Conservation (phyloP, 2,329 filamentous ascomycete species). For the Trichophyton benhamiae region DNA sequence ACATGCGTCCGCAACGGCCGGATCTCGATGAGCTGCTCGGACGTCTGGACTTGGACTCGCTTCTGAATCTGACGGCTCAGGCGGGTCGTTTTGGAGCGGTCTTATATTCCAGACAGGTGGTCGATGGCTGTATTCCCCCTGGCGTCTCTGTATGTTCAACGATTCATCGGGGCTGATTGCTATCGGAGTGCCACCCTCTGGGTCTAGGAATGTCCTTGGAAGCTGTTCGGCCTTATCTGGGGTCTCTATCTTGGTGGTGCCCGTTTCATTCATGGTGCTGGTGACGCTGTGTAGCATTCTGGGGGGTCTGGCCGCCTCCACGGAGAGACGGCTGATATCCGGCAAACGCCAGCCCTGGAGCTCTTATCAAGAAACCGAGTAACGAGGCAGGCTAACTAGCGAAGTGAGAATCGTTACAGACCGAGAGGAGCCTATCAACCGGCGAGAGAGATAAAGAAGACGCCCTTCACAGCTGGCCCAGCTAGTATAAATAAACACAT, state of each 20-base stretch:
- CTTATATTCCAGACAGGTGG: conserved; percentile 21
- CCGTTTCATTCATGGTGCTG: background rate
- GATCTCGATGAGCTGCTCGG: background rate
- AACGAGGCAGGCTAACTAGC: background rate
- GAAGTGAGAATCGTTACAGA: too few relatives aligned
- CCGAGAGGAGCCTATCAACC: too few relatives aligned
- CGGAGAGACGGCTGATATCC: background rate
- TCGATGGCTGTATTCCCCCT: conserved; percentile 23
- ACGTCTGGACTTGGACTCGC: background rate
- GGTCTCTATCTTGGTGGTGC: background rate
- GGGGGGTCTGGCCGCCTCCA: background rate
- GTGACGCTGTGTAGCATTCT: background rate
- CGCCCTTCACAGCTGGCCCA: background rate
- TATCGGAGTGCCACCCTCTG: conserved; percentile 11
- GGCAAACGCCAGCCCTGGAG: background rate
- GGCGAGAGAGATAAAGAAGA: background rate
- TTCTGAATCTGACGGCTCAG: background rate
- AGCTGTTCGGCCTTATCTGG: background rate
- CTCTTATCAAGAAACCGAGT: background rate
- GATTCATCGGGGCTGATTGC: conserved; percentile 15
- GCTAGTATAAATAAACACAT: background rate
- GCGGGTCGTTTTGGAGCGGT: conserved; percentile 5
- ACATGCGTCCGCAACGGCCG: background rate
- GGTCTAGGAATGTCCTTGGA: conserved; percentile 8
- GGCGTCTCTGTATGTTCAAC: conserved; percentile 19